A percentile compares a stretch with the other conserved stretches of the same genome.
Conservation (phyloP, 345 rosid species). For the Zanthoxylum bungeanum region DNA sequence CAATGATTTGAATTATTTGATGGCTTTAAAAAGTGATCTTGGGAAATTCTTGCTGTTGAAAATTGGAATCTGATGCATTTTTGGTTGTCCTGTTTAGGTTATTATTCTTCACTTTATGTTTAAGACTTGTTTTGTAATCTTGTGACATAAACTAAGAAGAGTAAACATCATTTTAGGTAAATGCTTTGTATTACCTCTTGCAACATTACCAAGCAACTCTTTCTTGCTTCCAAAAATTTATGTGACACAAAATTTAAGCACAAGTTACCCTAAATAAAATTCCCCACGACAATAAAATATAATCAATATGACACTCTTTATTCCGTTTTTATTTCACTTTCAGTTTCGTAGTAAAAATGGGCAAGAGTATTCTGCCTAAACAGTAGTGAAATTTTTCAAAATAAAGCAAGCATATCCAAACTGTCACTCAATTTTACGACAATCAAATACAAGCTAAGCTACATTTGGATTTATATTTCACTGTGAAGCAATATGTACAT, state of each 20-base stretch:
- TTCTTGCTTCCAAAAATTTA: conserved; percentile 19
- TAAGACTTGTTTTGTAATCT: conserved; percentile 12
- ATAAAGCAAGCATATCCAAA: neutral
- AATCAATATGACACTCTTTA: too few species aligned
- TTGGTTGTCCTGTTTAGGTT: conserved; percentile 13
- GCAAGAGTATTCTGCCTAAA: too few species aligned
- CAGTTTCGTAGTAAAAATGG: too few species aligned
- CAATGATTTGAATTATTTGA: conserved; percentile 10
- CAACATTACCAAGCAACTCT: conserved; percentile 21
- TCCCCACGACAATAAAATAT: neutral
- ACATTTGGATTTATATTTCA: neutral
- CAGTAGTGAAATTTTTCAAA: too few species aligned
- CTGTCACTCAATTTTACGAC: neutral
- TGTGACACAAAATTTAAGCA: conserved; percentile 20
- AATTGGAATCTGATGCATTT: conserved; percentile 29
- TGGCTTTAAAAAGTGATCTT: neutral
- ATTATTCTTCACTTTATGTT: conserved; percentile 17
- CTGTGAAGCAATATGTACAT: conserved; percentile 7
- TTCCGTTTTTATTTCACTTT: too few species aligned
- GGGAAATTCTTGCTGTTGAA: conserved; percentile 6
- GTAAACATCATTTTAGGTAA: conserved; percentile 8
- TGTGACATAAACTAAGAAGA: neutral
- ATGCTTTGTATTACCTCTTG: conserved; percentile 13
- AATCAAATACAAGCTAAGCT: neutral
- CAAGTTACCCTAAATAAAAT: neutral